Base-by-base conservation (phyloP, 805 yeast genomes). In the Teunomyces atbi region DNA sequence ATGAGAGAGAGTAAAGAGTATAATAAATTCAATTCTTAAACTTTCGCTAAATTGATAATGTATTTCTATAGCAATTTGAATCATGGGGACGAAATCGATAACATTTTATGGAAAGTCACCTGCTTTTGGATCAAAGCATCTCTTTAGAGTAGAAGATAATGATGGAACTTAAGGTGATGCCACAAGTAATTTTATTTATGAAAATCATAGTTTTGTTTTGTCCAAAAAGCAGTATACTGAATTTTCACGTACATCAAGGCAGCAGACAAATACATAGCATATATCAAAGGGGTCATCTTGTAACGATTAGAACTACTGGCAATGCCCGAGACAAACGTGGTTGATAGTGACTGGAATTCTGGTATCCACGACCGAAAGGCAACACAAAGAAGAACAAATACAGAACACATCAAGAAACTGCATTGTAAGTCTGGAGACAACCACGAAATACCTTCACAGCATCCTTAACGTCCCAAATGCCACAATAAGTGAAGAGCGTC, bases 401-500 rank as follows among this genome's bases (percentile, higher is more conserved):
- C 55, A 40, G 58, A 56, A 11, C 70, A 68, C 23, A 66, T 60
- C 51, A 66, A 58, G 57, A 64, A 65, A 33, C 66, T 63, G 45
- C 50, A 65, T 46, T 60, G 56, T 49, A 65, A 58, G 21, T 62
- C 43, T 26, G 69, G 70, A 44, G 64, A 66, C 28, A 64, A 49
- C 64, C 63, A 16, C 49, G 45, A 44, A 65, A 64, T 2, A 64
- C 65, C 42, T 55, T 64, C 53, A 59, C 44, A 4, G 71, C 69
- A 1, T 87, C 88, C 54, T 83, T 73, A 59, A 63, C 74, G 41
- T 86, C 88, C 87, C 86, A 84, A 38, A 81, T 61, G 18, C 83
- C 72, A 0, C 84, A 76, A 2, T 86, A 78, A 26, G 75, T 69
- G 63, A 68, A 81, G 57, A 76, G 78, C 1, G 58, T 55, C 6